phyloP scores from a whole-genome alignment of 257 asterid species.

The Capsicum baccatum region DNA sequence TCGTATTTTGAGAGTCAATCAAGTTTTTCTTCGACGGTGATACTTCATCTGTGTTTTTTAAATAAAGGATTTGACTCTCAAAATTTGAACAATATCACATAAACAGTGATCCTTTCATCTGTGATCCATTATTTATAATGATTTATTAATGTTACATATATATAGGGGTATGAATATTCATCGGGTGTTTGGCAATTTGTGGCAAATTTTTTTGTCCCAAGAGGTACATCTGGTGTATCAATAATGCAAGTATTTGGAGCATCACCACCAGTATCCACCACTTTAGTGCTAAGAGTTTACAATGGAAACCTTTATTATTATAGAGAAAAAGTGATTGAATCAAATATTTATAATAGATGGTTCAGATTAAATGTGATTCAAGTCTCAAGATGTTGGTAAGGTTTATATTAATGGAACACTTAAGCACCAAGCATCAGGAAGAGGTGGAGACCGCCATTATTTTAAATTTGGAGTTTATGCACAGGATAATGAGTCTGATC shows the following conservation, averaged over 20 bases:
- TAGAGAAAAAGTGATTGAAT: constrained; percentile 22
- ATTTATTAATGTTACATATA: neutral
- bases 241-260: constrained; percentile 53
- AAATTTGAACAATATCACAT: too few relatives aligned
- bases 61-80: too few relatives aligned
- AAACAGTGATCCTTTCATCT: too few relatives aligned
- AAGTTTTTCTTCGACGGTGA: too few relatives aligned
- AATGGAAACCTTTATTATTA: constrained; percentile 41
- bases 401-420: constrained; percentile 38
- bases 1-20: too few relatives aligned
- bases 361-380: constrained; percentile 45
- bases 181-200: constrained; percentile 51
- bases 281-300: constrained; percentile 41
- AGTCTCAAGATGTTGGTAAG: constrained; percentile 31
- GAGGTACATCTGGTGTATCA: constrained; percentile 45
- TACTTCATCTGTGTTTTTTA: too few relatives aligned
- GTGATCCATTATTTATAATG: too few relatives aligned
- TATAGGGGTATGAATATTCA: constrained; percentile 45
- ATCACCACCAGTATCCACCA: constrained; percentile 34
- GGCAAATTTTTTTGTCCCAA: constrained; percentile 39
- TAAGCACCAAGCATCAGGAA: constrained; percentile 29
- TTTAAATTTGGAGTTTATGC: constrained; percentile 52
- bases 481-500: constrained; percentile 37
- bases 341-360: constrained; percentile 41
- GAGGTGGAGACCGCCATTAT: constrained; percentile 41